These are phyloP conservation scores for Metarhizium rileyi DNA, from an alignment of 2,329 filamentous ascomycete species.

Conservation along the genomic window DNA sequence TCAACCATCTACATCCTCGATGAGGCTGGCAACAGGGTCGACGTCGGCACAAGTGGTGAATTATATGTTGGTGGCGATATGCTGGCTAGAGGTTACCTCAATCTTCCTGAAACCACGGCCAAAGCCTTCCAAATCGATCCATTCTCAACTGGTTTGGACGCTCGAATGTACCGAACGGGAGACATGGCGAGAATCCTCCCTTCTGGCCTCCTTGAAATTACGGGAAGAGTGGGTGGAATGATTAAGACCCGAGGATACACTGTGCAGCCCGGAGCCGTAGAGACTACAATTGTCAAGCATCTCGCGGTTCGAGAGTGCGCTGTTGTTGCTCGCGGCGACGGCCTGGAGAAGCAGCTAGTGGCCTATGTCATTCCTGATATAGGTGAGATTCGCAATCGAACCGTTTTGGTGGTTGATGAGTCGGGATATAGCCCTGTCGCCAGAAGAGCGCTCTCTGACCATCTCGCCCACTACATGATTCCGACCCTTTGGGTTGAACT, in stretches of 20 bases:
- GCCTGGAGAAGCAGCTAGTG: slow-evolving; percentile 63
- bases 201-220: slow-evolving; percentile 63
- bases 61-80: slow-evolving; percentile 66
- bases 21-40: slow-evolving; percentile 55
- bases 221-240: slow-evolving; percentile 67
- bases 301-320: slow-evolving; percentile 63
- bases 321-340: slow-evolving; percentile 65
- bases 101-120: slow-evolving; percentile 67
- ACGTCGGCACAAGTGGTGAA: slow-evolving; percentile 56
- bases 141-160: slow-evolving; percentile 48
- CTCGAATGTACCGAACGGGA: slow-evolving; percentile 66
- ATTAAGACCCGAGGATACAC: slow-evolving; percentile 75
- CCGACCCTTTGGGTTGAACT: slow-evolving; percentile 68
- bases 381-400: slow-evolving; percentile 46
- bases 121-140: slow-evolving; percentile 60
- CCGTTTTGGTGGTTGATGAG: slow-evolving; percentile 55
- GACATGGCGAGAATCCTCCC: slow-evolving; percentile 59
- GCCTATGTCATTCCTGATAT: slow-evolving; percentile 66
- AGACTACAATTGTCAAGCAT: slow-evolving; percentile 60
- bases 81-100: slow-evolving; percentile 68
- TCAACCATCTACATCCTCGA: slow-evolving; percentile 64
- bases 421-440: slow-evolving; percentile 62
- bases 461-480: slow-evolving; percentile 76
- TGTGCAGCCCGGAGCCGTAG: slow-evolving; percentile 66
- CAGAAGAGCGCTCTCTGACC: slow-evolving; percentile 52